Evolutionary conservation across 192 early-diverging fungal genomes (phyloP).

Genomic region (Coemansia aciculifera): DNA sequence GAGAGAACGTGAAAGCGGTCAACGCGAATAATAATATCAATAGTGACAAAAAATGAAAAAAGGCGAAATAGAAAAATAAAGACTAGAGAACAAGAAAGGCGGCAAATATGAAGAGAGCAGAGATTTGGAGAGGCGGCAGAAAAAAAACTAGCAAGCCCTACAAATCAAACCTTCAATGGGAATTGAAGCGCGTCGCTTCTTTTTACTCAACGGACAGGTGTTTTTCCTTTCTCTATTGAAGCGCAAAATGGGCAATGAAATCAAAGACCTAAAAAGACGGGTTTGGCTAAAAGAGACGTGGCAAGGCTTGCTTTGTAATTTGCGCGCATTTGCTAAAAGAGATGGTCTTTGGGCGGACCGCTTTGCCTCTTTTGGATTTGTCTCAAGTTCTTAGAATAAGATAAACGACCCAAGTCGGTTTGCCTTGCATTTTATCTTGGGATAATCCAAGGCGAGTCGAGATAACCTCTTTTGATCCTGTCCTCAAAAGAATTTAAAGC

Average conservation of each 20-base stretch:
- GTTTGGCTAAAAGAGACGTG: background rate
- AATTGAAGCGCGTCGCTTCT: background rate
- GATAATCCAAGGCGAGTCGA: no score
- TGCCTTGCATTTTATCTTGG: no score
- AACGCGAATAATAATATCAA: background rate
- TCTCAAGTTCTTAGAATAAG: no score
- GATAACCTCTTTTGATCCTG: no score
- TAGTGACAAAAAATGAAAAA: background rate
- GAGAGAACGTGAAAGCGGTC: background rate
- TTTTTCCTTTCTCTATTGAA: background rate
- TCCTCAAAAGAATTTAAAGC: no score
- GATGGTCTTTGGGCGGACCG: no score
- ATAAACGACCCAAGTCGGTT: no score
- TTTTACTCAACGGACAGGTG: background rate
- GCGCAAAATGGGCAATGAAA: background rate
- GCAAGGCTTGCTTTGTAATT: no score
- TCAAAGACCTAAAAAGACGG: background rate
- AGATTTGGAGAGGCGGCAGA: background rate
- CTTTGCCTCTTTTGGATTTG: no score
- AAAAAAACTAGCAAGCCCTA: background rate
- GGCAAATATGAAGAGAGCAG: background rate
- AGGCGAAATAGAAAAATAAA: background rate
- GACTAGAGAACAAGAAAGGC: background rate
- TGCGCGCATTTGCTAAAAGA: no score
- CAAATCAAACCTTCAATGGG: background rate